Base-by-base conservation (phyloP, 495 filamentous ascomycete species). In the Aspergillus asperescens region DNA sequence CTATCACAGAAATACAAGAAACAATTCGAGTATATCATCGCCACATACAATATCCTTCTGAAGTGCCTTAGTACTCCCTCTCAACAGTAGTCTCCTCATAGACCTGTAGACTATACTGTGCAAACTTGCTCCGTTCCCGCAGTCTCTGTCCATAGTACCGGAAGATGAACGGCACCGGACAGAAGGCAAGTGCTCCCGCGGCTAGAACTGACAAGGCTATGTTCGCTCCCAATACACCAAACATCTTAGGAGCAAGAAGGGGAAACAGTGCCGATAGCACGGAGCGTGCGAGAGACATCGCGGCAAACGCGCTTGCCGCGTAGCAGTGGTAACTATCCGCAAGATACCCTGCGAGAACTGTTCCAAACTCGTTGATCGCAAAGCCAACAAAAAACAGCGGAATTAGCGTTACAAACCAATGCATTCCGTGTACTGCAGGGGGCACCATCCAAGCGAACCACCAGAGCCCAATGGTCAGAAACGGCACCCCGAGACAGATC, bases 361-460 rank as follows among this genome's bases (percentile, higher is more conserved):
- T 74, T 13, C 70, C 72, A 31, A 80, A 62, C 56, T 81, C 79
- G 19, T 76, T 77, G 27, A 74, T 59, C 0, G 75, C 75, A 54
- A 74, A 80, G 0, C 79, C 77, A 13, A 78, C 63, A 5, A 73
- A 56, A 5, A 77, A 61, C 3, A 80, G 65, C 0, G 73, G 63
- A 0, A 72, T 34, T 2, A 73, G 67, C 0, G 73, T 65, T 1
- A 71, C 66, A 15, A 72, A 61, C 78, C 78, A 81, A 12, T 62
- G 59, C 8, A 60, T 24, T 0, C 48, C 45, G 13, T 56, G 47
- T 1, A 63, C 50, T 4, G 61, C 49, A 0, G 77, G 75, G 1
- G 78, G 78, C 7, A 78, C 68, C 2, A 75, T 78, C 70, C 71
- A 75, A n/a, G 65, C 73, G 47, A 80, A 78, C 71, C 71, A 75